These are phyloP conservation scores for Astrothelium subdiscretum DNA, from an alignment of 495 filamentous ascomycete genomes.

Conservation along the genomic window DNA sequence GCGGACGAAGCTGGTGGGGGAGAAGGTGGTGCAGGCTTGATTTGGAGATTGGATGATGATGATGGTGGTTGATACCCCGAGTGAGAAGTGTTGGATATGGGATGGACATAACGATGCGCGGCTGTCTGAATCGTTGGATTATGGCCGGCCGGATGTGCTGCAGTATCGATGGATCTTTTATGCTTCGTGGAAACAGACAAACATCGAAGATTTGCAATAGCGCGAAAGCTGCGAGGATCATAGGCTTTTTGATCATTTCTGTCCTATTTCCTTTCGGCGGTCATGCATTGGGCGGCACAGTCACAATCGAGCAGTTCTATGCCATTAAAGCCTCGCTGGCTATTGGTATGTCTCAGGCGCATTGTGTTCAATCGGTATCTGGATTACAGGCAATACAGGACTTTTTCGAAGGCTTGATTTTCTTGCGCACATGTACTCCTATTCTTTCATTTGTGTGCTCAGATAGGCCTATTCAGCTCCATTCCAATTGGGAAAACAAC, in stretches of 20 bases:
- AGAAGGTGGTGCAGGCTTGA: constrained; percentile 9
- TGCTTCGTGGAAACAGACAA: background rate
- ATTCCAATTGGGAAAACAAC: no score
- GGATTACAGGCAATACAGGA: background rate
- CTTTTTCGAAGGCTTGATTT: background rate
- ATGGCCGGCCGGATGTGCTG: background rate
- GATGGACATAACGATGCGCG: background rate
- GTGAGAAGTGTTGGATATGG: background rate
- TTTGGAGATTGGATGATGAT: background rate
- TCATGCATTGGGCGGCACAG: background rate
- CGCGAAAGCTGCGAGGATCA: background rate
- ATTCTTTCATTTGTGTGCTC: no score
- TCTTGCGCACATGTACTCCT: no score
- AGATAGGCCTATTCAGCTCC: no score
- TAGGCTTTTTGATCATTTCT: background rate
- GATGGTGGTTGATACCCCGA: background rate
- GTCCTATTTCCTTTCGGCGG: background rate
- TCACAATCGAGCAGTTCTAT: background rate
- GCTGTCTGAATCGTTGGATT: background rate
- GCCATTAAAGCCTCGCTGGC: background rate
- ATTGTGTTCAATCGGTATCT: background rate
- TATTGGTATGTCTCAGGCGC: background rate
- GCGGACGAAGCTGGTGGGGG: constrained; percentile 23
- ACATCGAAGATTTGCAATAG: background rate
- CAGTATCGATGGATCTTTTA: background rate